Percentiles rank a stretch among this genome's conserved stretches.
Conservation (phyloP, 2,329 filamentous ascomycete species). For the Aspergillus sergii region DNA sequence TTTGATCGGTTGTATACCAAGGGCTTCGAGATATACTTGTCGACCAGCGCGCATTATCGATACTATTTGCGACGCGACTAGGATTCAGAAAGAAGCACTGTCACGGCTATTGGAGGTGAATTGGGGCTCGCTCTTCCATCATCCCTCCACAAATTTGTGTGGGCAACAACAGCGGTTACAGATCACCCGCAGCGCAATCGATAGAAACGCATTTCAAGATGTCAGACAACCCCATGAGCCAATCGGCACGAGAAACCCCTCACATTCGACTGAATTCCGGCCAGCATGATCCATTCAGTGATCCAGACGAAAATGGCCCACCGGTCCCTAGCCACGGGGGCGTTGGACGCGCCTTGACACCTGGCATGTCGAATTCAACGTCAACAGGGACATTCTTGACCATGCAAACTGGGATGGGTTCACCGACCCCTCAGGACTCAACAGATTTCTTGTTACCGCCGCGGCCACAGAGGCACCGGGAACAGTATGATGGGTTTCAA, state of each 20-base stretch:
- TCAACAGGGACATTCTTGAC: conserved; percentile 34
- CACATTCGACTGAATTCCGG: conserved; percentile 68
- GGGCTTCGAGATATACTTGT: background rate
- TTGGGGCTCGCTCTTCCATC: background rate
- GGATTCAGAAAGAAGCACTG: background rate
- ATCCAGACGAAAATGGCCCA: conserved; percentile 34
- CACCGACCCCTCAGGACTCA: conserved; percentile 52
- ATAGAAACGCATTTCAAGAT: background rate
- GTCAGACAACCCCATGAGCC: background rate
- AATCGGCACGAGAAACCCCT: conserved; percentile 43
- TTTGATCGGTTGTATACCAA: background rate
- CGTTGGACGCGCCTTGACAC: conserved; percentile 24
- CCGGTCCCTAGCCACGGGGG: conserved; percentile 26
- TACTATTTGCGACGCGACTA: background rate
- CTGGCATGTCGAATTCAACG: conserved; percentile 15
- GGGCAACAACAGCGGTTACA: background rate
- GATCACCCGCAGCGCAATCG: background rate
- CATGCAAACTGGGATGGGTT: conserved; percentile 45
- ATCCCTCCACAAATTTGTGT: background rate
- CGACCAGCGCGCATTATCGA: background rate
- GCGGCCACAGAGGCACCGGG: conserved; percentile 53
- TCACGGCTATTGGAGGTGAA: background rate
- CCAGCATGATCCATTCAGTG: conserved; percentile 54
- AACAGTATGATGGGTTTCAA: conserved; percentile 51
- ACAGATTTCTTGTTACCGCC: conserved; percentile 44